Evolutionary conservation across 306 rosid genomes (phyloP), one percentile per base, ranked within the genome.

Genomic region (Aeschynomene evenia): DNA sequence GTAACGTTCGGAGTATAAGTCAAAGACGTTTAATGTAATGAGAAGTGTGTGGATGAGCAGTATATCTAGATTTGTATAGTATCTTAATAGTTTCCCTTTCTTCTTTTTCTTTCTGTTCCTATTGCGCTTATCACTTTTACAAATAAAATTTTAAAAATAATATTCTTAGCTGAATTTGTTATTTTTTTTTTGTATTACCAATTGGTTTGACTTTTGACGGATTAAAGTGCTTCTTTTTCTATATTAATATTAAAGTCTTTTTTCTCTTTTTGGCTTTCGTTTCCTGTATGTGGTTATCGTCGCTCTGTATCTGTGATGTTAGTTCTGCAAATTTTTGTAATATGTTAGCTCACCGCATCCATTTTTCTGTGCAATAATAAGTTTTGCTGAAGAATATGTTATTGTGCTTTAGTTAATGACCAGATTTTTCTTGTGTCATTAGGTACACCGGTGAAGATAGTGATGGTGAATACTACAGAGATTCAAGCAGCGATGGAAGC

Each of bases 401-500:
- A 19, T 34, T 36, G 2, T 49, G 31, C 63, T 19, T 60, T 66
- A 46, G 16, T 23, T 71, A 54, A 67, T 65, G 46, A 71, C 57
- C 4, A 11, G 61, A 19, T 64, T 57, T 71, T 77, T 68, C 46
- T 69, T 20, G 10, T 77, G 55, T 46, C 62, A 68, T 46, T 82
- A 87, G 96, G 87, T 85, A 52, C 73, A 59, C 20, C 19, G 56
- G 82, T 50, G 90, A 86, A 77, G 96, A 88, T 63, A 82, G 84
- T 63, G 96, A 90, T 21, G 43, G 49, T 52, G 96, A 90, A 73
- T 82, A 52, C 65, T 84, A 59, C 63, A 72, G 79, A 76, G 97
- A 90, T 79, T 86, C 93, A 37, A 87, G 98, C 70, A 93, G 97
- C 13, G 96, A 88, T 46, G 92, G 88, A 48, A 92, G 95, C 83